Percentiles rank a stretch among this genome's conserved stretches.
Evolutionary conservation across 2,329 filamentous ascomycete genomes (phyloP).

Genomic region (Pseudogymnoascus sp.): DNA sequence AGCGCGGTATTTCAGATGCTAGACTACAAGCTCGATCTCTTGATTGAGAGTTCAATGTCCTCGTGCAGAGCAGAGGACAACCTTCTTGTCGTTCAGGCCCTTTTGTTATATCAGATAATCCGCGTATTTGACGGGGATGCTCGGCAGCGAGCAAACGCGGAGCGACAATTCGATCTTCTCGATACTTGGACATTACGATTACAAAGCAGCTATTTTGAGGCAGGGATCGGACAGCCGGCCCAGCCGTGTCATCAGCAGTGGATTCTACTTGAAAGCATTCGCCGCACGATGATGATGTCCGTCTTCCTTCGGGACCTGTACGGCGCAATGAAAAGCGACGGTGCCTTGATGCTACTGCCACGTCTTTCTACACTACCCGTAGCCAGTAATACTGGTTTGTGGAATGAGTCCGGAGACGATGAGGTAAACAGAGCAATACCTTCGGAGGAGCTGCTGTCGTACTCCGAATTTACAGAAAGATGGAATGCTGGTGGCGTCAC

Average conservation of each 20-base stretch:
- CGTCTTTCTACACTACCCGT: too few relatives aligned
- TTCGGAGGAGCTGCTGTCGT: too few relatives aligned
- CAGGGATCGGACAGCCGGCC: background rate
- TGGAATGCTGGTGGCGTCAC: too few relatives aligned
- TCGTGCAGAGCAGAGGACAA: slow-evolving; percentile 10
- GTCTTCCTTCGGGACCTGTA: too few relatives aligned
- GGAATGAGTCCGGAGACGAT: too few relatives aligned
- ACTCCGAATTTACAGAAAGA: too few relatives aligned
- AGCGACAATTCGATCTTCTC: slow-evolving; percentile 20
- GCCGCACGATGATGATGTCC: slow-evolving; percentile 22
- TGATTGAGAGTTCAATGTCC: slow-evolving; percentile 11
- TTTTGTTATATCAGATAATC: slow-evolving; percentile 26
- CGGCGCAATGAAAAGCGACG: too few relatives aligned
- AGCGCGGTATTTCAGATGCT: slow-evolving; percentile 15
- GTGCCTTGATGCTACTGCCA: too few relatives aligned
- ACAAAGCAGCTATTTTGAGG: slow-evolving; percentile 10
- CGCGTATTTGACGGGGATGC: slow-evolving; percentile 25
- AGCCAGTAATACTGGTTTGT: too few relatives aligned
- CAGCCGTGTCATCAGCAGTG: slow-evolving; percentile 24
- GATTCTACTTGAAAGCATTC: slow-evolving; percentile 29
- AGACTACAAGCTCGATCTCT: slow-evolving; percentile 12
- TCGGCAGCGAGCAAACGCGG: slow-evolving; percentile 20
- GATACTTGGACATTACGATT: slow-evolving; percentile 22
- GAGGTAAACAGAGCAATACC: too few relatives aligned
- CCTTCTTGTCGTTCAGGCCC: slow-evolving; percentile 18